Base-by-base conservation (phyloP, 116 monocot genomes). In the Dioscorea cayenensis region DNA sequence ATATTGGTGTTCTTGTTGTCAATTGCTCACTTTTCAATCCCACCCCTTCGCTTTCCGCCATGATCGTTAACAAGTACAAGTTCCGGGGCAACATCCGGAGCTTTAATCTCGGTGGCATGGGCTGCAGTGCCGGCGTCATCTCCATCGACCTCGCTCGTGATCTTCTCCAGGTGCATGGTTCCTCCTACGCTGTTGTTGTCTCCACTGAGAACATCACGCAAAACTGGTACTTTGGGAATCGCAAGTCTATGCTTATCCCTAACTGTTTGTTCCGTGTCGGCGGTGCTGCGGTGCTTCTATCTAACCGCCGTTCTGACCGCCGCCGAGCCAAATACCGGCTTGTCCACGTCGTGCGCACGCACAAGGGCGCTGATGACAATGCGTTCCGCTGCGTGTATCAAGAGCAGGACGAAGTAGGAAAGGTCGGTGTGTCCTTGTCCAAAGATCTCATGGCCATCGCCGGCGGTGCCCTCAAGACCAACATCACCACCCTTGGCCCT, bases 21-120 rank as follows among this genome's bases (percentile, higher is more conserved):
- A 89, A 86, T 48, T 86, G 82, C 62, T 79, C 76, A 49, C 76
- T 86, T 51, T 86, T 82, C 73, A 80, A 80, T 37, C 86, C 86
- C 5, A 90, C 83, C n/a, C 90, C 86, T 0, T 86, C 86, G 12
- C 84, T 90, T 16, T 81, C 86, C 19, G 84, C 83, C 43, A 84
- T 84, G 80, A 77, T 84, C 70, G 75, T 80, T 18, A 73, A 80
- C 65, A 52, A 62, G 7, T 84, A 84, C 50, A 77, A 80, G 67
- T 67, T 84, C 3, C 71, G 79, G 0, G 71, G 77, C 43, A 80
- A 84, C 65, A 73, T 84, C 22, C 58, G 21, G 18, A 69, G 65
- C 49, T 84, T 71, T 73, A 84, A 84, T 68, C 80, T 84, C 18
- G 72, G 79, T 17, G 84, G 84, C 38, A 84, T 84, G 83, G 83